Percentiles rank a stretch among this genome's conserved stretches.
These are phyloP conservation scores for Rhynchospora breviuscula DNA, from an alignment of 176 grass and related monocot species.

Conservation along the genomic window DNA sequence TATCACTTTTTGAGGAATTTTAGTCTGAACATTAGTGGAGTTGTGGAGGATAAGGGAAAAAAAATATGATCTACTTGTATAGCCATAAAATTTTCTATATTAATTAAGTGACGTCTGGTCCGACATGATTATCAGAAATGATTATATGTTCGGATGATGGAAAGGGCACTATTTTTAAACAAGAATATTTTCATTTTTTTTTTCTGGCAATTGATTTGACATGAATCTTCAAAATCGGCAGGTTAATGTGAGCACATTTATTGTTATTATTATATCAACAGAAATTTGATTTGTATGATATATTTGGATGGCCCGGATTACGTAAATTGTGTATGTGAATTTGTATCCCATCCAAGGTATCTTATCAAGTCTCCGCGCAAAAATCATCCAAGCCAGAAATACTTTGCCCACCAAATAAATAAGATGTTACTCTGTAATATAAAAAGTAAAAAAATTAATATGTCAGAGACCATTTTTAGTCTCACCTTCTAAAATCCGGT, in stretches of 20 bases:
- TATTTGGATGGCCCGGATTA: background rate
- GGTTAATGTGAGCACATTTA: background rate
- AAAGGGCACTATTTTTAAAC: background rate
- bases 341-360: too few relatives aligned
- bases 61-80: background rate
- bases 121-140: background rate
- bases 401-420: too few relatives aligned
- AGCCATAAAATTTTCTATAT: background rate
- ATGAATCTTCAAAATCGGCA: too few relatives aligned
- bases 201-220: background rate
- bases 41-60: background rate
- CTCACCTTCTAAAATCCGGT: too few relatives aligned
- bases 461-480: too few relatives aligned
- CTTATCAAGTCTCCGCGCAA: too few relatives aligned
- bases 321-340: background rate
- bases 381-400: too few relatives aligned
- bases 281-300: background rate
- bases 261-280: background rate
- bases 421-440: too few relatives aligned
- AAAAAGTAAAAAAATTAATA: too few relatives aligned
- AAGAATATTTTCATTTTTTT: background rate
- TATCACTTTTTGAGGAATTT: background rate
- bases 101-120: background rate
- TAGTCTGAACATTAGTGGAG: background rate
- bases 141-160: background rate